A percentile compares a stretch with the other conserved stretches of the same genome.
phyloP scores from a whole-genome alignment of 768 basidiomycete genomes.

The Psilocybe sp. region DNA sequence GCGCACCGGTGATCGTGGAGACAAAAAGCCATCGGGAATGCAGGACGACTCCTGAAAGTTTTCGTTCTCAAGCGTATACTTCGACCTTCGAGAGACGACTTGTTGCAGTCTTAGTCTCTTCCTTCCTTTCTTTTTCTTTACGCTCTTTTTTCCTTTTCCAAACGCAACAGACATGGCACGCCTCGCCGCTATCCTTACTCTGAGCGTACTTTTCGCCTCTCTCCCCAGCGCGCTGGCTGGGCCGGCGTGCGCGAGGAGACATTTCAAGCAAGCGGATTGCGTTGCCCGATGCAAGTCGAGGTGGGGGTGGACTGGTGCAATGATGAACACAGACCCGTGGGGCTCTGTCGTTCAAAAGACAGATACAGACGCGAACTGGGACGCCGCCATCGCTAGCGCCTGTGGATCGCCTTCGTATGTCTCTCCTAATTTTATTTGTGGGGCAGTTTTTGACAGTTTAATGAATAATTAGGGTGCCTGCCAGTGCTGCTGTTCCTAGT shows the following conservation, averaged over 20 bases:
- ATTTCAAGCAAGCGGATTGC: conserved; percentile 33
- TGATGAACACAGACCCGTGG: conserved; percentile 58
- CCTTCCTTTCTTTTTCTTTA: conserved; percentile 18
- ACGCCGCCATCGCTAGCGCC: conserved; percentile 36
- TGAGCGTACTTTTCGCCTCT: conserved; percentile 29
- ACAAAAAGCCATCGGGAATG: neutral
- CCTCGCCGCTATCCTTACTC: conserved; percentile 29
- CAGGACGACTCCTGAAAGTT: neutral
- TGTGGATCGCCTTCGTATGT: conserved; percentile 31
- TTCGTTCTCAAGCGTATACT: neutral
- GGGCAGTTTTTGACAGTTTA: conserved; percentile 1
- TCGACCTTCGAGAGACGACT: neutral
- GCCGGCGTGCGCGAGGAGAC: conserved; percentile 41
- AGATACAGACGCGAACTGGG: conserved; percentile 25
- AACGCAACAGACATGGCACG: conserved; percentile 33
- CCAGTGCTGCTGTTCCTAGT: conserved; percentile 13
- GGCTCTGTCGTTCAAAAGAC: conserved; percentile 44
- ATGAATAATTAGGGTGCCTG: conserved; percentile 11
- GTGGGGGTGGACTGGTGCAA: conserved; percentile 46
- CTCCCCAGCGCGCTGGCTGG: conserved; percentile 40
- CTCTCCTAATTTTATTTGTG: conserved; percentile 4
- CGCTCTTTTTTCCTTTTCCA: conserved; percentile 24
- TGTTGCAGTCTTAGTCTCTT: conserved; percentile 8
- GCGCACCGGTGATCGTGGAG: neutral
- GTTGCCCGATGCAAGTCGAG: conserved; percentile 34